Evolutionary conservation across 805 yeast genomes (phyloP).

Genomic region (Yamadazyma olivae): DNA sequence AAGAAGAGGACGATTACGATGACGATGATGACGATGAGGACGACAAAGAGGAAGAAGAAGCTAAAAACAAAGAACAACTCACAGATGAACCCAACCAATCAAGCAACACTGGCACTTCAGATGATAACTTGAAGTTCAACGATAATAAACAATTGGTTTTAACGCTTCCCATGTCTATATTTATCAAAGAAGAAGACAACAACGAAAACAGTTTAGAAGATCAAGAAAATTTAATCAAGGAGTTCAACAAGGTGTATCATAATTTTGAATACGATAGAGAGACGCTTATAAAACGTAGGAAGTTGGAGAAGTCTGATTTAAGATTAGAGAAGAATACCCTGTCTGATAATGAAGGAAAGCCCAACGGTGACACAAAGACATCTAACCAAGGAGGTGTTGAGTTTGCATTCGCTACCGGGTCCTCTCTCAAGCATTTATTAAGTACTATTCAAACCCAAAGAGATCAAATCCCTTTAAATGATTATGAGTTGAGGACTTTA

Average conservation of each 20-base stretch:
- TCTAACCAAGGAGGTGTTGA: slow-evolving; percentile 25
- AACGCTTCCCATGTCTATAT: slow-evolving; percentile 31
- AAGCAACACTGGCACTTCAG: slow-evolving; percentile 2
- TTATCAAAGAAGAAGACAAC: slow-evolving; percentile 9
- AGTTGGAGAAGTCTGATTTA: slow-evolving; percentile 77
- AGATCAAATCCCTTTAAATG: slow-evolving; percentile 71
- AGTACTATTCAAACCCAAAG: slow-evolving; percentile 76
- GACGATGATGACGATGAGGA: slow-evolving; percentile 27
- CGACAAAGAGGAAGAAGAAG: slow-evolving; percentile 21
- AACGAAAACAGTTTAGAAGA: slow-evolving; percentile 26
- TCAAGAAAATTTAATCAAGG: slow-evolving; percentile 48
- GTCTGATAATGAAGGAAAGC: slow-evolving; percentile 6
- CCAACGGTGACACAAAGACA: slow-evolving; percentile 5
- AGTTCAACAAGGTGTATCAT: slow-evolving; percentile 72
- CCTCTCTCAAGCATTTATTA: slow-evolving; percentile 69
- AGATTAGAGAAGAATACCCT: slow-evolving; percentile 41
- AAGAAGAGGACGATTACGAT: slow-evolving; percentile 36
- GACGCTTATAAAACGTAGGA: slow-evolving; percentile 69
- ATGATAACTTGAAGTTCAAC: slow-evolving; percentile 16
- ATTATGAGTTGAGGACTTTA: slow-evolving; percentile 76
- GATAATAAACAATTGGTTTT: slow-evolving; percentile 29
- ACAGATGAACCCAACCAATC: neutral
- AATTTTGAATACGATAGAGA: slow-evolving; percentile 75
- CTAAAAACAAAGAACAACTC: slow-evolving; percentile 15
- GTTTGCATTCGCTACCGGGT: slow-evolving; percentile 34